Base-by-base conservation (phyloP, 768 basidiomycete genomes). In the Psilocybe cubensis region DNA sequence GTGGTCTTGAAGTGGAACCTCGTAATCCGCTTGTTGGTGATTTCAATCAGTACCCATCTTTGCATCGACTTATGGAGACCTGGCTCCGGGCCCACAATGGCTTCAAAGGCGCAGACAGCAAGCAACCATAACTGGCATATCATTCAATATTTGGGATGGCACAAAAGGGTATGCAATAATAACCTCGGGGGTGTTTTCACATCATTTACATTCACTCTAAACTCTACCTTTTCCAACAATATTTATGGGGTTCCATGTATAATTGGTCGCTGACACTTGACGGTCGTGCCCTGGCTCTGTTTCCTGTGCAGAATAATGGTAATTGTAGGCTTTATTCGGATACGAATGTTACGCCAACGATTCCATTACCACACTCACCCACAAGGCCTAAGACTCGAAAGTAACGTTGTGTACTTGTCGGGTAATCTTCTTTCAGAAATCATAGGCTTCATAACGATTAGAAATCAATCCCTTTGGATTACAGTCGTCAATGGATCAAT, bases 371-470 rank as follows among this genome's bases (percentile, higher is more conserved):
- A 31, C 28, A 29, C 46, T 48, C 46, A 48, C 31, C 17, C 25
- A 48, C 46, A 17, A 14, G 18, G 3, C 25, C 28, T 28, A 18
- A 29, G 46, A 48, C 31, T 48, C 46, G 25, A 24, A 48, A 29
- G 28, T 48, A n/a, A 48, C 18, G 28, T n/a, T 48, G 27, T 48
- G 28, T 48, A 28, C 28, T 48, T 31, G 46, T 18, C 17, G 46
- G 46, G 31, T 12, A 48, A 31, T 28, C 52, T 44, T 52, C 56
- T 35, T 53, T 63, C 38, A 52, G 59, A 57, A 59, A 35, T 42
- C 57, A 60, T 49, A 50, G 65, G 44, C 43, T 47, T 35, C 52
- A 56, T 33, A 33, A 51, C 41, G 57, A 58, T 58, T 46, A 44
- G 43, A 57, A 57, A 51, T 58, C 58, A 59, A 53, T 55, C 17